Conservation (phyloP, 2,329 filamentous ascomycete genomes). For the Lecanicillium sp. region DNA sequence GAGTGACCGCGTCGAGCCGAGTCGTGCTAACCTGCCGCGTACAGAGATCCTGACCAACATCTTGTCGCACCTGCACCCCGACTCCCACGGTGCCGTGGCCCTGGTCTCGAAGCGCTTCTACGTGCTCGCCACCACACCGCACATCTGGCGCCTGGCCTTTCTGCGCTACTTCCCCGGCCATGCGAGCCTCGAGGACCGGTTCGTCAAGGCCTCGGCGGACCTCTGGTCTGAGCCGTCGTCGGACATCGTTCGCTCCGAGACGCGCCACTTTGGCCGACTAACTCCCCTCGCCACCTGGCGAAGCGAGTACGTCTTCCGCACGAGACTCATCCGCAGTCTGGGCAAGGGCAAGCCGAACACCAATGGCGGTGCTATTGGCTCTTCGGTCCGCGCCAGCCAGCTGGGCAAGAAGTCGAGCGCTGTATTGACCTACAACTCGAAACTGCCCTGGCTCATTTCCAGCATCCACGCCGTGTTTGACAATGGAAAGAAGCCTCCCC, state of each 20-base stretch:
- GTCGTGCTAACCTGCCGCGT: constrained; percentile 16
- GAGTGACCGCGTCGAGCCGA: neutral
- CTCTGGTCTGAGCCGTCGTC: constrained; percentile 40
- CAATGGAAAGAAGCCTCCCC: constrained; percentile 65
- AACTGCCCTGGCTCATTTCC: constrained; percentile 71
- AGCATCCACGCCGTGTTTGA: constrained; percentile 73
- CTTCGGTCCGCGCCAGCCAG: constrained; percentile 41
- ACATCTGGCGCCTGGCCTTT: constrained; percentile 92
- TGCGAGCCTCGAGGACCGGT: constrained; percentile 31
- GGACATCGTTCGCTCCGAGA: constrained; percentile 61
- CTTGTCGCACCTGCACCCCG: constrained; percentile 80
- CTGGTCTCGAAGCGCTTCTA: constrained; percentile 87
- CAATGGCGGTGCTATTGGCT: constrained; percentile 43
- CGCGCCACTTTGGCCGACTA: constrained; percentile 74
- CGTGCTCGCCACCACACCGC: constrained; percentile 77
- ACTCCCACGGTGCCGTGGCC: constrained; percentile 74
- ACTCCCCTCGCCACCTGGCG: constrained; percentile 86
- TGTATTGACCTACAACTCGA: constrained; percentile 79
- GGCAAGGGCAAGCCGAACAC: constrained; percentile 72
- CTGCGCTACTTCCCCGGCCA: constrained; percentile 82
- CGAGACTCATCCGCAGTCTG: constrained; percentile 74
- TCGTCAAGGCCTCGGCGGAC: constrained; percentile 29
- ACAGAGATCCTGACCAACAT: constrained; percentile 89
- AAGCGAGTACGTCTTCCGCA: constrained; percentile 89
- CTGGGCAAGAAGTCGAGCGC: constrained; percentile 63